Conservation (phyloP, 2,329 filamentous ascomycete species). For the Colletotrichum caudatum region DNA sequence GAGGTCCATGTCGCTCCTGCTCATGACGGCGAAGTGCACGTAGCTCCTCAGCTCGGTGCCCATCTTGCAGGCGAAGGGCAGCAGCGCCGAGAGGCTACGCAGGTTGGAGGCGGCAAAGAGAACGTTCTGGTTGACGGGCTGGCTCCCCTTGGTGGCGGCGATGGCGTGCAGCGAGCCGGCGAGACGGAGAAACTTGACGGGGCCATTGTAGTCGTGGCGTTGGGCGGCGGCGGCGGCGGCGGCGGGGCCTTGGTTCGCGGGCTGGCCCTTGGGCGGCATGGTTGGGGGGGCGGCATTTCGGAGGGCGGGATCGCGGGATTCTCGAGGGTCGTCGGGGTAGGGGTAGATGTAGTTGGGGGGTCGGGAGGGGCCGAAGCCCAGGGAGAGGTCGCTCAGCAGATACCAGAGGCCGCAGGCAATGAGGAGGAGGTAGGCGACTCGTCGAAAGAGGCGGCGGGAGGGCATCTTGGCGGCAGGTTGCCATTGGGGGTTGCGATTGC, state of each 20-base stretch:
- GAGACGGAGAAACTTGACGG: conserved; percentile 76
- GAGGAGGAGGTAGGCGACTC: conserved; percentile 62
- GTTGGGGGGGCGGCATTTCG: conserved; percentile 14
- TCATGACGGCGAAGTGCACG: conserved; percentile 86
- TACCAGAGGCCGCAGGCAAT: conserved; percentile 69
- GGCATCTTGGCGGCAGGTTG: conserved; percentile 56
- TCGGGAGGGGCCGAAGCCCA: conserved; percentile 47
- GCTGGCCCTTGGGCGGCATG: conserved; percentile 39
- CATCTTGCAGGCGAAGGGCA: conserved; percentile 92
- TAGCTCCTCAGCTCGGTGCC: conserved; percentile 73
- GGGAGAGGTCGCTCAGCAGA: conserved; percentile 73
- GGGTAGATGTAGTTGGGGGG: conserved; percentile 54
- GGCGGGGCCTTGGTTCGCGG: conserved; percentile 35
- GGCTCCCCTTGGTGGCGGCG: conserved; percentile 63
- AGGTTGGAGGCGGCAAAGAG: conserved; percentile 83
- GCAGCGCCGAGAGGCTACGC: conserved; percentile 76
- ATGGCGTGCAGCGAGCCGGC: conserved; percentile 72
- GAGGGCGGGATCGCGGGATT: conserved; percentile 26
- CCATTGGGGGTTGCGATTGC: conserved; percentile 53
- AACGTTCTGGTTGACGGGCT: conserved; percentile 73
- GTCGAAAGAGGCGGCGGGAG: conserved; percentile 66
- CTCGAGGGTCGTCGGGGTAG: conserved; percentile 39
- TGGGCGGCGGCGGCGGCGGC: conserved; percentile 1
- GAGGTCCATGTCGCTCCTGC: conserved; percentile 76
- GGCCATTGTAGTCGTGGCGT: conserved; percentile 71